Evolutionary conservation across 495 filamentous ascomycete species (phyloP), one percentile per base, ranked within the genome.

Genomic region (Neurospora sp.): DNA sequence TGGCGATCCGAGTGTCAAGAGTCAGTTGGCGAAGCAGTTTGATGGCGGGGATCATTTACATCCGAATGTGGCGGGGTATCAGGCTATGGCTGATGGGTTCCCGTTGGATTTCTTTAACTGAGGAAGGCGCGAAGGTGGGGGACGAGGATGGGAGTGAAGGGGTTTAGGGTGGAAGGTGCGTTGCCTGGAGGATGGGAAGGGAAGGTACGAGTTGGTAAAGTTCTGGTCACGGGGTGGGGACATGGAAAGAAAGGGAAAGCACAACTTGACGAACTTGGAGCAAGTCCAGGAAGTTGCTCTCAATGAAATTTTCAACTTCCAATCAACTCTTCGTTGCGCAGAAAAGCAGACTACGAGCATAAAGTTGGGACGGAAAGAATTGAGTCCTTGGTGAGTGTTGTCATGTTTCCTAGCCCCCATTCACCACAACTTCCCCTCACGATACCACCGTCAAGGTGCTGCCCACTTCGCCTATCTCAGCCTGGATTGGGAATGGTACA

Each of bases 41-140:
- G 87, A 93, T 73, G 87, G 89, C 4, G 91, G 91, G 0, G 91
- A 93, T 81, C 88, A 88, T 77, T 78, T 94, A 76, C 91, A 94
- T 83, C 90, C 90, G 0, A 93, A 90, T 81, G 85, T 83, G n/a
- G 83, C 78, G 9, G 91, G 88, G 0, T 93, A 88, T 79, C 83
- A 89, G 76, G 85, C 84, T 0, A 84, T 93, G 76, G 91, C 89
- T 5, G 83, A 88, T 76, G 78, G 80, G 41, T 90, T 92, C 74
- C 88, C 88, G 4, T 73, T 92, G 73, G 83, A 83, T 9, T 75
- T 92, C 12, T 89, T 92, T 48, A 76, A 78, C 44, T 69, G 27
- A 61, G 27, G 27, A 61, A 35, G 22, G 22, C 1, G 12, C 12
- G 27, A 5, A 8, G 12, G 53, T 16, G 27, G 27, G 27, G 14